Evolutionary conservation across 768 basidiomycete species (phyloP).

Genomic region (Gautieria morchelliformis): DNA sequence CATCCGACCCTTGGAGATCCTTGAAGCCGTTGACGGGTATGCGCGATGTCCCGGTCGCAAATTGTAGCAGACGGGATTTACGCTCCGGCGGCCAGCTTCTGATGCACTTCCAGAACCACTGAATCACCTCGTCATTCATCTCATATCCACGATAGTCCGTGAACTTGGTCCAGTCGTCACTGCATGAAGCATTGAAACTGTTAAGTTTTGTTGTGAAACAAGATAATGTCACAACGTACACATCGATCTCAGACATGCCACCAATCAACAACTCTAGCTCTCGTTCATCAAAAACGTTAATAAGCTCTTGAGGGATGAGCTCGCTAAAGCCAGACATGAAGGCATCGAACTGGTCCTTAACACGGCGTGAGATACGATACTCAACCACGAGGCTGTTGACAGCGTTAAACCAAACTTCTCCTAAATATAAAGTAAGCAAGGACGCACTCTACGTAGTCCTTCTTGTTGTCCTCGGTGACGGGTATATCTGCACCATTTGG

Average conservation of each 20-base stretch:
- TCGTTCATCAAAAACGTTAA: conserved; percentile 98
- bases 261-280: conserved; percentile 96
- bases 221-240: conserved; percentile 40
- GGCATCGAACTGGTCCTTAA: conserved; percentile 97
- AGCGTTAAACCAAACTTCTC: conserved; percentile 5
- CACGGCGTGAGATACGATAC: conserved; percentile 94
- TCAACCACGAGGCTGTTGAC: conserved; percentile 60
- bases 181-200: conserved; percentile 20
- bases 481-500: conserved; percentile 76
- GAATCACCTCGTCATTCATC: conserved; percentile 90
- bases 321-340: conserved; percentile 99
- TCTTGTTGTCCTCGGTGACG: conserved; percentile 98
- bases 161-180: conserved; percentile 98
- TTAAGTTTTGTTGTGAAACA: background rate
- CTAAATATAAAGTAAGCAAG: background rate
- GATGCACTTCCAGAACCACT: conserved; percentile 99
- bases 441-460: conserved; percentile 82
- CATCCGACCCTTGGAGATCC: conserved; percentile 95
- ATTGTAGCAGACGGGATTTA: conserved; percentile 92
- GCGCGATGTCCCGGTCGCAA: conserved; percentile 93
- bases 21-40: conserved; percentile 99
- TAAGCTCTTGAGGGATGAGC: conserved; percentile 92
- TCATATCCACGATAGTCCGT: conserved; percentile 98
- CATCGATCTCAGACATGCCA: conserved; percentile 99
- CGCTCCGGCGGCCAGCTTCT: conserved; percentile 97